These are phyloP conservation scores for Chaetomiaceae sp. DNA, from an alignment of 2,329 filamentous ascomycete genomes.

Conservation along the genomic window DNA sequence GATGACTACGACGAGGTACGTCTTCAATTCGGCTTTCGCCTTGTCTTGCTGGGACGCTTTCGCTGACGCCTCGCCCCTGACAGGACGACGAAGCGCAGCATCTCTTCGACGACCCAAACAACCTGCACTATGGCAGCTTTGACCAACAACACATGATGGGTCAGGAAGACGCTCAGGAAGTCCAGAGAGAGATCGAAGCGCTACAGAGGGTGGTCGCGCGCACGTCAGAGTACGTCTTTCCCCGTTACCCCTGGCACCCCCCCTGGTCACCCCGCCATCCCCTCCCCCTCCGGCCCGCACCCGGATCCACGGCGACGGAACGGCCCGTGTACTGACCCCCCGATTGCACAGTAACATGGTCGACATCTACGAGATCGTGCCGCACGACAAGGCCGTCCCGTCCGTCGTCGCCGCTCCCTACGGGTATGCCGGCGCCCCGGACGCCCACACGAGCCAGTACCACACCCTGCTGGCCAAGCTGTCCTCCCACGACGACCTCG, in stretches of 20 bases:
- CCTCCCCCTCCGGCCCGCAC: not conserved
- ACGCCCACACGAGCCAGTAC: slow-evolving; percentile 51
- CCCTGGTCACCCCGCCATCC: no score
- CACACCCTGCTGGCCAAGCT: slow-evolving; percentile 57
- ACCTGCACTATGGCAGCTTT: slow-evolving; percentile 57
- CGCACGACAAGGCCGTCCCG: slow-evolving; percentile 39
- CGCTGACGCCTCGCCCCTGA: not conserved
- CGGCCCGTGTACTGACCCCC: slow-evolving; percentile 24
- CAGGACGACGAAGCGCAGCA: slow-evolving; percentile 53
- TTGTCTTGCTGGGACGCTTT: not conserved
- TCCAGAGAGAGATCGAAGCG: slow-evolving; percentile 58
- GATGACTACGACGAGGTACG: slow-evolving; percentile 52
- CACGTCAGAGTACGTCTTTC: slow-evolving; percentile 52
- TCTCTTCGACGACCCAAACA: slow-evolving; percentile 55
- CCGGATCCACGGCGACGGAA: slow-evolving; percentile 6
- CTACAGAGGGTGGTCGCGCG: slow-evolving; percentile 57
- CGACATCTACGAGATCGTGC: slow-evolving; percentile 60
- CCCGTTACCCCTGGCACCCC: no score
- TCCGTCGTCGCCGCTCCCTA: slow-evolving; percentile 26
- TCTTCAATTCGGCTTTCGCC: not conserved
- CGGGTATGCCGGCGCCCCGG: slow-evolving; percentile 49
- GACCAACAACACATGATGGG: slow-evolving; percentile 48
- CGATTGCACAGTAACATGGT: slow-evolving; percentile 52
- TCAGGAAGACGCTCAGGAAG: slow-evolving; percentile 55
- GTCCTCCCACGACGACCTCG: slow-evolving; percentile 39